Evolutionary conservation across 2,329 filamentous ascomycete species (phyloP).

Genomic region (Fulvia fulva): DNA sequence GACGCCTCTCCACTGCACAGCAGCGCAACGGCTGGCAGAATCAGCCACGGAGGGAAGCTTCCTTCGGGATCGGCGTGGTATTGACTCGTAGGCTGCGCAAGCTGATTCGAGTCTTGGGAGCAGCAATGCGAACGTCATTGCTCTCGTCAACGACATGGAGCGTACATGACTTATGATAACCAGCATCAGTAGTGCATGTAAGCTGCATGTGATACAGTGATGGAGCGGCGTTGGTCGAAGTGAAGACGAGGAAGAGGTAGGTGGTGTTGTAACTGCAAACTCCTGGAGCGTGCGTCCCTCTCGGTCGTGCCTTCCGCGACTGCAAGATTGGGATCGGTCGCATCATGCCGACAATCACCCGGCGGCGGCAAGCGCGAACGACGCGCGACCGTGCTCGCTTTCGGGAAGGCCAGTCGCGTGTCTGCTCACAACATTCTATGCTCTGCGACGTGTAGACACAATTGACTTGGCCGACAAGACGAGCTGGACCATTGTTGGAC

Average conservation of each 20-base stretch:
- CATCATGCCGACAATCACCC: background rate
- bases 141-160: background rate
- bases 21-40: background rate
- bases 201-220: background rate
- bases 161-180: background rate
- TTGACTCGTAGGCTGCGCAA: background rate
- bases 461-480: background rate
- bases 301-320: background rate
- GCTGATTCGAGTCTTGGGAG: background rate
- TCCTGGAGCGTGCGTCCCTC: background rate
- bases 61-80: conserved; percentile 2
- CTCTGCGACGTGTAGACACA: background rate
- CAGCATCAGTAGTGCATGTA: background rate
- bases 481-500: background rate
- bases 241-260: background rate
- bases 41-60: background rate
- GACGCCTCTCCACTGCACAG: background rate
- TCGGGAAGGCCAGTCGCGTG: background rate
- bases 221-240: background rate
- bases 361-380: background rate
- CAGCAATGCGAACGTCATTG: background rate
- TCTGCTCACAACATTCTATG: background rate
- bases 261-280: background rate
- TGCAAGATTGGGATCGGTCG: background rate
- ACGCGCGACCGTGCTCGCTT: background rate